These are phyloP conservation scores for Eucalyptus viminalis DNA, from an alignment of 345 rosid species.

Conservation along the genomic window DNA sequence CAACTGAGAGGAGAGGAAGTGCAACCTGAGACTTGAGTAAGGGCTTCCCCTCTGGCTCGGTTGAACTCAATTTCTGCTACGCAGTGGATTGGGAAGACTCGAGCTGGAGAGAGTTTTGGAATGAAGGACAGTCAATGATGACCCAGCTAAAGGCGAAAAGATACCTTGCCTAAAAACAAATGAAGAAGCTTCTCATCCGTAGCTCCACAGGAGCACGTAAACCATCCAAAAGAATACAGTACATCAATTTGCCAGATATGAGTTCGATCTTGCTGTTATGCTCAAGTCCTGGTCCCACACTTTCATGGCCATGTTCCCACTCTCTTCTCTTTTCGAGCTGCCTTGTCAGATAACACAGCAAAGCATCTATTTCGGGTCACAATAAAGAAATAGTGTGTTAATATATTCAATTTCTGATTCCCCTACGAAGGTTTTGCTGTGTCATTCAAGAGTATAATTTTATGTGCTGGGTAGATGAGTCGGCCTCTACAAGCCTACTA, in stretches of 20 bases:
- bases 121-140: not conserved
- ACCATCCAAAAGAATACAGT: not conserved
- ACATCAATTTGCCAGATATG: not conserved
- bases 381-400: not conserved
- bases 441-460: not conserved
- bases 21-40: not conserved
- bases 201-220: not conserved
- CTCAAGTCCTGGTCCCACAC: not conserved
- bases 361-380: not conserved
- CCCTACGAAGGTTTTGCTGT: not conserved
- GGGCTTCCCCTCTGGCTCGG: not conserved
- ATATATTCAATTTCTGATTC: not conserved
- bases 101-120: not conserved
- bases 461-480: not conserved
- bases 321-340: not conserved
- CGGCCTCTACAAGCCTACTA: not conserved
- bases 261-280: not conserved
- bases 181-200: not conserved
- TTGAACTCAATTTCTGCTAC: not conserved
- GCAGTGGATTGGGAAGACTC: not conserved
- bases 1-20: not conserved
- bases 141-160: not conserved
- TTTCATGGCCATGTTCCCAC: not conserved
- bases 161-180: not conserved
- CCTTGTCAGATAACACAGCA: not conserved